These are phyloP conservation scores for Kurtzmaniella fragi DNA, from an alignment of 805 yeast species.

Conservation along the genomic window DNA sequence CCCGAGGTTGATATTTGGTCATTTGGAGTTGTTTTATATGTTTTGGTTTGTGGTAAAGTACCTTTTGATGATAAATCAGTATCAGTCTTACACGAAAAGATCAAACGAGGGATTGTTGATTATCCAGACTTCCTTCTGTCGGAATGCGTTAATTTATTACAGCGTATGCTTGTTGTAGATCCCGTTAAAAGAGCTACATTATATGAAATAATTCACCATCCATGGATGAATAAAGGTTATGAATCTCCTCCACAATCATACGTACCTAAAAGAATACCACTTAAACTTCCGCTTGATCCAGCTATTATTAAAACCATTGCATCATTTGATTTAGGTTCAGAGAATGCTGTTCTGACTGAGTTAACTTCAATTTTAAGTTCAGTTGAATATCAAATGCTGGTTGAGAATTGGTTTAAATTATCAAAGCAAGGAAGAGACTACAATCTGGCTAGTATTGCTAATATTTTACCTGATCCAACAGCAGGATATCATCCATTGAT, in stretches of 20 bases:
- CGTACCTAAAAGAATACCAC: constrained; percentile 74
- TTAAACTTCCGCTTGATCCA: constrained; percentile 62
- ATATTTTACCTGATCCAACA: constrained; percentile 66
- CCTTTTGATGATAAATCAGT: constrained; percentile 97
- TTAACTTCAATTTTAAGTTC: constrained; percentile 57
- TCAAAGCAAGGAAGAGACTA: constrained; percentile 33
- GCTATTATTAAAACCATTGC: constrained; percentile 71
- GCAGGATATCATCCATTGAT: constrained; percentile 82
- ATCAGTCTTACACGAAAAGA: constrained; percentile 86
- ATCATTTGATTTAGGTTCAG: constrained; percentile 72
- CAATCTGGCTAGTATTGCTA: constrained; percentile 28
- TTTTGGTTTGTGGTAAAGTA: constrained; percentile 93
- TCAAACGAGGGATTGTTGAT: constrained; percentile 86
- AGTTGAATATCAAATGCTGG: constrained; percentile 58
- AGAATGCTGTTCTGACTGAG: constrained; percentile 50
- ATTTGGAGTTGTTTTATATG: constrained; percentile 93
- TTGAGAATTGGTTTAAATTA: constrained; percentile 55
- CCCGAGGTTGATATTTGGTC: constrained; percentile 99
- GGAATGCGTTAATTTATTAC: constrained; percentile 74
- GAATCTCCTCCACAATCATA: constrained; percentile 67
- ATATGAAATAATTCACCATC: constrained; percentile 76
- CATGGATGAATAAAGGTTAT: constrained; percentile 92
- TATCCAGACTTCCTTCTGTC: constrained; percentile 79
- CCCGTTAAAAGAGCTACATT: constrained; percentile 77
- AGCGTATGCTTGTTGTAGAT: constrained; percentile 89